Evolutionary conservation across 441 rosid genomes (phyloP).

Genomic region (Mallotus repandus): DNA sequence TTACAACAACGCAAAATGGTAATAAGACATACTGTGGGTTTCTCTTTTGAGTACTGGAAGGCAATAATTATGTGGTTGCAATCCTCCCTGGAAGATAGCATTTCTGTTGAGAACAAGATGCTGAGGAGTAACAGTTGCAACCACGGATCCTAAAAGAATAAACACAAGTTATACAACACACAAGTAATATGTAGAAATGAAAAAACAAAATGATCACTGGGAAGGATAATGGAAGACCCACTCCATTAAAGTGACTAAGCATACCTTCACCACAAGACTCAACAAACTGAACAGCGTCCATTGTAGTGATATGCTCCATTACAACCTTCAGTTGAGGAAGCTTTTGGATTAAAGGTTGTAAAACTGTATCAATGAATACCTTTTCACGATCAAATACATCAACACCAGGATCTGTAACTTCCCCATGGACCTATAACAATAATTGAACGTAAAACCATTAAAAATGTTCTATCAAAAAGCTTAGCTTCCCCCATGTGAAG

Average conservation of each 20-base stretch:
- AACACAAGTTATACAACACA: conserved; percentile 8
- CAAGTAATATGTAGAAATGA: neutral
- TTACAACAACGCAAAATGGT: neutral
- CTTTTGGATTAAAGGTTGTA: conserved; percentile 65
- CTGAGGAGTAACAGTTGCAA: conserved; percentile 94
- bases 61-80: conserved; percentile 88
- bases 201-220: conserved; percentile 1
- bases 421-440: conserved; percentile 84
- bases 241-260: conserved; percentile 6
- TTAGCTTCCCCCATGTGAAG: no score
- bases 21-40: conserved; percentile 57
- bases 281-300: conserved; percentile 82
- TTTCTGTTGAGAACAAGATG: conserved; percentile 91
- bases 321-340: conserved; percentile 78
- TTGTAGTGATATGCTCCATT: conserved; percentile 95
- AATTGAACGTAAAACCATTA: neutral
- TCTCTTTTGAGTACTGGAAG: conserved; percentile 97
- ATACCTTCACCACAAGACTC: conserved; percentile 83
- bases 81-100: conserved; percentile 81
- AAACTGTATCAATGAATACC: conserved; percentile 77
- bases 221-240: neutral
- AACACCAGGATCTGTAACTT: conserved; percentile 81
- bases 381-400: conserved; percentile 93
- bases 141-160: conserved; percentile 52
- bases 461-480: neutral